Conservation (phyloP, 177 flowering plant species). For the Vitis hybrid region DNA sequence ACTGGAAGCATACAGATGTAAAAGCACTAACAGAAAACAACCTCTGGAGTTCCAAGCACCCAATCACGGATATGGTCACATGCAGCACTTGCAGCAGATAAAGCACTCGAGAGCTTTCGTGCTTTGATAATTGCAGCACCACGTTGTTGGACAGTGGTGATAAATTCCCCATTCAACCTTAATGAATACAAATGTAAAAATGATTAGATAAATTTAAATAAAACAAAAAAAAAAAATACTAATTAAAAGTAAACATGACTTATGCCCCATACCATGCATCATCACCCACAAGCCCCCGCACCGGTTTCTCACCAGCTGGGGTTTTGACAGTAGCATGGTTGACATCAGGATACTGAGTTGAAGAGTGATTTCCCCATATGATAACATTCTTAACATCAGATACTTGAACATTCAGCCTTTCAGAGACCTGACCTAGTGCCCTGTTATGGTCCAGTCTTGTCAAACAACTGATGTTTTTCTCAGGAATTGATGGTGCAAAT, state of each 20-base stretch:
- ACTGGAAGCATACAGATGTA: neutral
- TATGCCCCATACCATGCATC: conserved; percentile 45
- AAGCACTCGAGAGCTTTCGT: conserved; percentile 69
- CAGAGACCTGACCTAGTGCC: conserved; percentile 74
- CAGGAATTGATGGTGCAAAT: conserved; percentile 46
- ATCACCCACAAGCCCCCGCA: conserved; percentile 50
- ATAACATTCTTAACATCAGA: conserved; percentile 66
- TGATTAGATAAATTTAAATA: neutral
- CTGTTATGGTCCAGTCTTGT: conserved; percentile 73
- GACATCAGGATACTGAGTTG: conserved; percentile 60
- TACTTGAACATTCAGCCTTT: conserved; percentile 60
- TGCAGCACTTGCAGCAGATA: conserved; percentile 76
- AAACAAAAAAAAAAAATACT: neutral
- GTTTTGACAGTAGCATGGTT: conserved; percentile 56
- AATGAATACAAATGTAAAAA: neutral
- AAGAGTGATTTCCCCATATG: conserved; percentile 76
- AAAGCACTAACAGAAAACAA: conserved; percentile 7
- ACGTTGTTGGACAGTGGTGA: conserved; percentile 64
- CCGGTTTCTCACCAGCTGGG: conserved; percentile 53
- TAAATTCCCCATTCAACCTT: conserved; percentile 69
- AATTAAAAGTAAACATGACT: neutral
- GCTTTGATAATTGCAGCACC: conserved; percentile 78
- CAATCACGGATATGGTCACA: conserved; percentile 77
- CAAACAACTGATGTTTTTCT: conserved; percentile 57
- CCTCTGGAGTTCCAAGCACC: conserved; percentile 76